phyloP scores from a whole-genome alignment of 2,329 filamentous ascomycete genomes.

The Penicillium sp. region DNA sequence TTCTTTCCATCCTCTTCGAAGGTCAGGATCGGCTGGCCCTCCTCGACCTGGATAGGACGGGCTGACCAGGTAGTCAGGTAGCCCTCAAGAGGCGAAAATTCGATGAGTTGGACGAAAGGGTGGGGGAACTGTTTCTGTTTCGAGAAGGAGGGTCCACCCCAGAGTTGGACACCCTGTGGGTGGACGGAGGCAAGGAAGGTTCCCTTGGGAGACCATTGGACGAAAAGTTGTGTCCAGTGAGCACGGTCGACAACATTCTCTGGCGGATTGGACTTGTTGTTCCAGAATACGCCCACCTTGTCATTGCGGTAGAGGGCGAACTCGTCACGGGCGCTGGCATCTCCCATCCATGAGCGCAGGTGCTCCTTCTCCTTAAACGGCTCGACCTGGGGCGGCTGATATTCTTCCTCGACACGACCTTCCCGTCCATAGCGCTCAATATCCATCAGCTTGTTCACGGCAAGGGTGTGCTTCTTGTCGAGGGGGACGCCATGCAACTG shows the following conservation, averaged over 20 bases:
- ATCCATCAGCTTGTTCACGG: constrained; percentile 97
- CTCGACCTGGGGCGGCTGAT: constrained; percentile 75
- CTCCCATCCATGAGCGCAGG: constrained; percentile 86
- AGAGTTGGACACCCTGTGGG: constrained; percentile 92
- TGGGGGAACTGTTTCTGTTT: constrained; percentile 92
- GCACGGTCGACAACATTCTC: constrained; percentile 87
- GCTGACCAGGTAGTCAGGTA: constrained; percentile 97
- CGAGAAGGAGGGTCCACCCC: constrained; percentile 87
- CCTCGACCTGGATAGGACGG: constrained; percentile 85
- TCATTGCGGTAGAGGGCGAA: constrained; percentile 93
- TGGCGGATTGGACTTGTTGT: constrained; percentile 88
- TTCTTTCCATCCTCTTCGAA: constrained; percentile 98
- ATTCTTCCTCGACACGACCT: constrained; percentile 88
- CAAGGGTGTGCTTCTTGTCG: constrained; percentile 93
- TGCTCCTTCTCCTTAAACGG: constrained; percentile 91
- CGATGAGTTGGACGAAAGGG: constrained; percentile 90
- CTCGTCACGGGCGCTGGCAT: constrained; percentile 86
- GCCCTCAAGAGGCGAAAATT: constrained; percentile 89
- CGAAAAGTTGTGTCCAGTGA: constrained; percentile 97
- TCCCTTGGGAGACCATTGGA: constrained; percentile 95
- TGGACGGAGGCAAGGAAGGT: constrained; percentile 95
- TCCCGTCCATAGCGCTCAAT: constrained; percentile 95
- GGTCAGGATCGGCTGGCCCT: constrained; percentile 78
- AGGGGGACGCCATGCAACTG: constrained; percentile 81
- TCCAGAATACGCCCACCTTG: constrained; percentile 94